Percentiles rank a stretch among this genome's conserved stretches.
phyloP scores from a whole-genome alignment of 2,329 filamentous ascomycete genomes.

The Botrytis aclada region DNA sequence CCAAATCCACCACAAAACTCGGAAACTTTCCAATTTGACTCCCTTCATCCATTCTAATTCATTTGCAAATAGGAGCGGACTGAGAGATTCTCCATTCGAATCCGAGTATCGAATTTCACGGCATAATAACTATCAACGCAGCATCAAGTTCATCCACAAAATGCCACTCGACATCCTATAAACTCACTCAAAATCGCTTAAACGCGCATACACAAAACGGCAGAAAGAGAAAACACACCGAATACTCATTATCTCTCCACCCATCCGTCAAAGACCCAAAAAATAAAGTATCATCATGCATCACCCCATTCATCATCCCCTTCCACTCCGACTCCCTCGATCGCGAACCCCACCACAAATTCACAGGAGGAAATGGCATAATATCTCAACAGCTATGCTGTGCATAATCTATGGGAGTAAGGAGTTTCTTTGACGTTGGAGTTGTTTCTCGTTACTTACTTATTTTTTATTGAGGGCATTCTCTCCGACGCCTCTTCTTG shows the following conservation, averaged over 20 bases:
- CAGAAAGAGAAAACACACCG: too few relatives aligned
- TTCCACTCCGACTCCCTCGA: neutral
- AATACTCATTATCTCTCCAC: too few relatives aligned
- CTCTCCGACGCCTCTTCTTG: neutral
- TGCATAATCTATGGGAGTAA: rapidly evolving
- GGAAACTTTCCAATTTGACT: neutral
- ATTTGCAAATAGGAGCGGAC: rapidly evolving
- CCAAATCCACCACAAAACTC: neutral
- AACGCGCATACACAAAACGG: neutral
- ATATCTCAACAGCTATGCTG: neutral
- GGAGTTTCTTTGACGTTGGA: neutral
- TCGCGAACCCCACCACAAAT: neutral
- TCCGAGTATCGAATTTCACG: neutral
- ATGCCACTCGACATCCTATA: neutral
- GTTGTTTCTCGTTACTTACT: neutral
- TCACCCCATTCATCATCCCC: neutral
- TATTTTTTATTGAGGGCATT: neutral
- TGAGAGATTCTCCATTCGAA: neutral
- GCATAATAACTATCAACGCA: neutral
- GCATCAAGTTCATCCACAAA: neutral
- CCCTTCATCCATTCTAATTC: neutral
- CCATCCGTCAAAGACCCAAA: too few relatives aligned
- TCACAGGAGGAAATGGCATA: neutral
- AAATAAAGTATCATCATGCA: too few relatives aligned
- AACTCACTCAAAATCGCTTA: neutral